Conservation (phyloP, 495 filamentous ascomycete species). For the Penicillium paradoxum region DNA sequence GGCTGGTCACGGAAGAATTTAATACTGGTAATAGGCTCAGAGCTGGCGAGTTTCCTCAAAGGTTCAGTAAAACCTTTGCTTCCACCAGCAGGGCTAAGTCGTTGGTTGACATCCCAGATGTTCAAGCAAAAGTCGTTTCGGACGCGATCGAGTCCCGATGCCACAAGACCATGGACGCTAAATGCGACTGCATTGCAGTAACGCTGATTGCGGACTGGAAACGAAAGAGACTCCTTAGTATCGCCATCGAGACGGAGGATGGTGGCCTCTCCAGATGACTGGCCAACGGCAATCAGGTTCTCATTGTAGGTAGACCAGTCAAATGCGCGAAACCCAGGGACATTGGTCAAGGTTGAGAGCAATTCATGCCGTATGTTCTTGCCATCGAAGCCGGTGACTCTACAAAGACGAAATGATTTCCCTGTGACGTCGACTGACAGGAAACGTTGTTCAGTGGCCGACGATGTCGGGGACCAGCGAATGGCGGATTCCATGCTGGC, state of each 20-base stretch:
- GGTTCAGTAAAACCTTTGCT: constrained; percentile 53
- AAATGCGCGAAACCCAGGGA: constrained; percentile 85
- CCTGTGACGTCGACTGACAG: constrained; percentile 79
- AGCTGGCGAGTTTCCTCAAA: constrained; percentile 66
- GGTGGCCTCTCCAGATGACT: constrained; percentile 76
- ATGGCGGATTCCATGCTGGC: constrained; percentile 62
- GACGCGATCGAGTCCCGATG: constrained; percentile 83
- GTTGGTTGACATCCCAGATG: constrained; percentile 83
- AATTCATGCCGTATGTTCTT: constrained; percentile 60
- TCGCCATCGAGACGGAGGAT: constrained; percentile 69
- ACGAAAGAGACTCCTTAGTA: constrained; percentile 59
- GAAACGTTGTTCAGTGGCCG: constrained; percentile 60
- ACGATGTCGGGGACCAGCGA: constrained; percentile 84
- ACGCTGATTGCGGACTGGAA: constrained; percentile 78
- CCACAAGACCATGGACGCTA: constrained; percentile 70
- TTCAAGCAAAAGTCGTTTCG: constrained; percentile 91
- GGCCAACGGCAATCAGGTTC: constrained; percentile 78
- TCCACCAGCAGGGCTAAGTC: constrained; percentile 38
- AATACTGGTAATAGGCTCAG: constrained; percentile 83
- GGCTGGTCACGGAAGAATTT: constrained; percentile 87
- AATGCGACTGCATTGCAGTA: constrained; percentile 91
- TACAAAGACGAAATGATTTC: constrained; percentile 74
- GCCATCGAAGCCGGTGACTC: constrained; percentile 56
- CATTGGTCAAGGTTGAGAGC: constrained; percentile 66
- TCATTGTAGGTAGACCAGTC: constrained; percentile 85